Percentiles rank a stretch among this genome's conserved stretches.
Evolutionary conservation across 306 rosid species (phyloP).

Genomic region (Malus sieversii): DNA sequence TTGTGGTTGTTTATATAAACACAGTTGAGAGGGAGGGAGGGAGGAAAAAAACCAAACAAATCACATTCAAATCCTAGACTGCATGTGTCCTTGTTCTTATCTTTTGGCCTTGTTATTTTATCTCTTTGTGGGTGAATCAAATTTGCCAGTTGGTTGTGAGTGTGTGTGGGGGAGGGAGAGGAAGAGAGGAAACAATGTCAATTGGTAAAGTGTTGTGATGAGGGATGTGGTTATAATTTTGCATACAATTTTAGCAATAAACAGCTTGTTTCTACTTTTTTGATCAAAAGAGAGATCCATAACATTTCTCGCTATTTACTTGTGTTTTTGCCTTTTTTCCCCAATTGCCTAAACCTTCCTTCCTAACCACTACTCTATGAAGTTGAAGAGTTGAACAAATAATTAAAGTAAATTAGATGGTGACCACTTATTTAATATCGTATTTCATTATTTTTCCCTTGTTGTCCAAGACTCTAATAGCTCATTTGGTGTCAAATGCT

Average conservation of each 20-base stretch:
- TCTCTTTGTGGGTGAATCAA: conserved; percentile 55
- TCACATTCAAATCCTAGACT: conserved; percentile 55
- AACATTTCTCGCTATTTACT: neutral
- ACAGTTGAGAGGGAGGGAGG: conserved; percentile 22
- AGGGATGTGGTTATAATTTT: neutral
- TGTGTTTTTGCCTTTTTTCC: neutral
- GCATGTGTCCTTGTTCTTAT: conserved; percentile 55
- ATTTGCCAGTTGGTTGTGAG: conserved; percentile 86
- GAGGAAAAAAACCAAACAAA: conserved; percentile 35
- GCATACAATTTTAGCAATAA: conserved; percentile 13
- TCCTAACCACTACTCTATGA: neutral
- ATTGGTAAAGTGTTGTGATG: neutral
- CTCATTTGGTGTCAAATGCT: too few species aligned
- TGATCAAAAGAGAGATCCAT: neutral
- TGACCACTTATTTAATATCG: too few species aligned
- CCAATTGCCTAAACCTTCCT: neutral
- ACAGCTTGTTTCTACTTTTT: conserved; percentile 13
- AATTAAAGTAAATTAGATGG: too few species aligned
- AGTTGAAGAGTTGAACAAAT: too few species aligned
- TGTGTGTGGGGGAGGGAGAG: conserved; percentile 25
- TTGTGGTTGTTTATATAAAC: conserved; percentile 32
- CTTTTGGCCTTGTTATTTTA: conserved; percentile 60
- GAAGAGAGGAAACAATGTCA: conserved; percentile 14
- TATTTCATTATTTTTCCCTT: too few species aligned
- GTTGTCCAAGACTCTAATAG: too few species aligned